These are phyloP conservation scores for Rhodotorula taiwanensis DNA, from an alignment of 768 basidiomycete genomes.

Conservation along the genomic window DNA sequence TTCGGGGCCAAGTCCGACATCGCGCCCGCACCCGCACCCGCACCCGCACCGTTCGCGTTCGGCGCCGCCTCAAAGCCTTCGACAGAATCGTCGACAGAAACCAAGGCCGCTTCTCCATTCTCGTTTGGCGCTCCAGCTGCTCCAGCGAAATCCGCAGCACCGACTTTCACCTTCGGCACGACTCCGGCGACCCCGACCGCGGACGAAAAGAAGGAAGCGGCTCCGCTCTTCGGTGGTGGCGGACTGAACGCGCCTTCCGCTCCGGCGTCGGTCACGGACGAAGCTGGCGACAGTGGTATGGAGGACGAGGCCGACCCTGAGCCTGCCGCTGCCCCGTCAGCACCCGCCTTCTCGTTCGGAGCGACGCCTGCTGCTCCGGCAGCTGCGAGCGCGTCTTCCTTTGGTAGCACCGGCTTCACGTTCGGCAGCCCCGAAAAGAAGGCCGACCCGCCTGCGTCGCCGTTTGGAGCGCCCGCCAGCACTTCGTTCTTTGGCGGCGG, in stretches of 20 bases:
- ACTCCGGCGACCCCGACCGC: constrained; percentile 21
- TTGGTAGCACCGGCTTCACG: constrained; percentile 1
- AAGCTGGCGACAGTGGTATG: constrained; percentile 35
- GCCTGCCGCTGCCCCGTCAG: neutral
- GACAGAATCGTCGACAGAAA: constrained; percentile 7
- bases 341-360: neutral
- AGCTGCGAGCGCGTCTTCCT: neutral
- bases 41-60: constrained; percentile 11
- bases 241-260: neutral
- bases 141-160: too few species aligned
- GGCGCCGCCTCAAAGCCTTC: constrained; percentile 11
- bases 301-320: constrained; percentile 25
- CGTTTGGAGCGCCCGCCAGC: neutral
- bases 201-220: constrained; percentile 20
- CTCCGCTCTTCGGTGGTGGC: constrained; percentile 12
- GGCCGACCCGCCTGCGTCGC: neutral
- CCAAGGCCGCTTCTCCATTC: constrained; percentile 19
- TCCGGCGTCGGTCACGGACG: constrained; percentile 6
- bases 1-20: constrained; percentile 10
- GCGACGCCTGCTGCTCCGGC: neutral
- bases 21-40: constrained; percentile 1
- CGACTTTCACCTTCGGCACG: too few species aligned
- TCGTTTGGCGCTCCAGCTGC: constrained; percentile 15
- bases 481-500: neutral
- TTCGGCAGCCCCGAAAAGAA: neutral